These are phyloP conservation scores for Boletus edulis DNA, from an alignment of 768 basidiomycete genomes.

Conservation along the genomic window DNA sequence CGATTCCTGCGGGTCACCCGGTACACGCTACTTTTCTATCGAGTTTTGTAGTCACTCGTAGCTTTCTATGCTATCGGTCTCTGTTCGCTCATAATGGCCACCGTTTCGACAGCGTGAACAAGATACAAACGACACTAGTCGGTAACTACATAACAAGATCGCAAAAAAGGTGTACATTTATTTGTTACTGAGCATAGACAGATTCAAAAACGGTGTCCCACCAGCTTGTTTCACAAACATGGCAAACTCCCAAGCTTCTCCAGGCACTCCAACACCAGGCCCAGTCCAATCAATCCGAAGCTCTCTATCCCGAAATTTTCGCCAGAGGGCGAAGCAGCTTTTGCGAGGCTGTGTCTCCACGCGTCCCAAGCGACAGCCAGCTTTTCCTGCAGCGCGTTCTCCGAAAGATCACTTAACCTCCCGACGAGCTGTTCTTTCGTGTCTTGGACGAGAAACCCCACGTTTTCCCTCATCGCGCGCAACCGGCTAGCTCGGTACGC, in stretches of 20 bases:
- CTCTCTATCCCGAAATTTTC: conserved; percentile 51
- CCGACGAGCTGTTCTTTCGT: background rate
- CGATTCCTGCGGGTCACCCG: no score
- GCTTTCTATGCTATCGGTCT: no score
- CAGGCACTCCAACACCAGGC: conserved; percentile 56
- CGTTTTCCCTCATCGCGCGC: background rate
- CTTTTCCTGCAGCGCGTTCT: conserved; percentile 31
- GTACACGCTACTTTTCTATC: no score
- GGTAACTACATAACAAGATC: no score
- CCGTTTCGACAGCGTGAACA: no score
- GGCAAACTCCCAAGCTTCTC: conserved; percentile 35
- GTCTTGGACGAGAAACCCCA: background rate
- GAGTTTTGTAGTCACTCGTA: no score
- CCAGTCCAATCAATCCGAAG: conserved; percentile 63
- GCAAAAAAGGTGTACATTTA: no score
- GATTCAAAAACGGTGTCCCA: no score
- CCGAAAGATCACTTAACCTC: conserved; percentile 19
- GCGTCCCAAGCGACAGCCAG: conserved; percentile 33
- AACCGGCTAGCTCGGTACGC: background rate
- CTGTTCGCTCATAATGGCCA: no score
- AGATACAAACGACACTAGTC: no score
- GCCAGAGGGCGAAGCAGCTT: conserved; percentile 8
- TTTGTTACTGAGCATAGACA: no score
- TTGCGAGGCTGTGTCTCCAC: conserved; percentile 1
- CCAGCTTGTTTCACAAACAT: background rate